Evolutionary conservation across 768 basidiomycete species (phyloP).

Genomic region (Rhodotorula sphaerocarpa): DNA sequence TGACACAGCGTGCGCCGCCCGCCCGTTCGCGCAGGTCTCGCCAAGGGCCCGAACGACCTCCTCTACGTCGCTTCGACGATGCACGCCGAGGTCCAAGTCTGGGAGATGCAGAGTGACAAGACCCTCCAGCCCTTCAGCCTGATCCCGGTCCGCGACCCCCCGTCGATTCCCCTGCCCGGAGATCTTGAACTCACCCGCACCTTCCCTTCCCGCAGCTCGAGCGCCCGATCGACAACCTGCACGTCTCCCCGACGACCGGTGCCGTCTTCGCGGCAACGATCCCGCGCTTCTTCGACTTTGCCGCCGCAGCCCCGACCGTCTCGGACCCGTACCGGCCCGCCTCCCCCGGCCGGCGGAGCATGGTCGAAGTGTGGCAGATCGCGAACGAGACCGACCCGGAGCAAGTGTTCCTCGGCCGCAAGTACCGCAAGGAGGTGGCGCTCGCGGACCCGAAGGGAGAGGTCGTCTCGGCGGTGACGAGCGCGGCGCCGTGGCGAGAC

Average conservation of each 20-base stretch:
- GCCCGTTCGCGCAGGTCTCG: conserved; percentile 3
- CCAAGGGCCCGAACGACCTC: conserved; percentile 38
- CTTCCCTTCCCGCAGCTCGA: neutral
- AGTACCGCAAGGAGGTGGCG: conserved; percentile 45
- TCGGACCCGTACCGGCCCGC: neutral
- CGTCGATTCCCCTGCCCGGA: neutral
- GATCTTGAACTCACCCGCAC: too few species aligned
- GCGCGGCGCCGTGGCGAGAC: conserved; percentile 52
- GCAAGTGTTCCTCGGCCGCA: conserved; percentile 49
- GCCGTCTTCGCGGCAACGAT: conserved; percentile 57
- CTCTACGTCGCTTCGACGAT: conserved; percentile 54
- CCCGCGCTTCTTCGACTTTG: conserved; percentile 44
- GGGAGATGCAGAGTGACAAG: conserved; percentile 55
- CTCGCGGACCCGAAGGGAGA: conserved; percentile 60
- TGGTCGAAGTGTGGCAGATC: conserved; percentile 45
- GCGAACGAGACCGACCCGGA: conserved; percentile 52
- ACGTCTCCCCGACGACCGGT: conserved; percentile 54
- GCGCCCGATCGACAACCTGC: conserved; percentile 55
- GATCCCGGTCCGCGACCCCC: conserved; percentile 41
- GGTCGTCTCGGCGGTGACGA: conserved; percentile 54
- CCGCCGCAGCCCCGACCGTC: conserved; percentile 12
- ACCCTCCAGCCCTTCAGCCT: conserved; percentile 53
- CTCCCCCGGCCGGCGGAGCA: neutral
- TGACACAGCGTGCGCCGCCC: too few species aligned
- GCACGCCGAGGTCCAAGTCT: conserved; percentile 49